phyloP scores from a whole-genome alignment of 148 eudicot genomes.

The Camellia sinensis region DNA sequence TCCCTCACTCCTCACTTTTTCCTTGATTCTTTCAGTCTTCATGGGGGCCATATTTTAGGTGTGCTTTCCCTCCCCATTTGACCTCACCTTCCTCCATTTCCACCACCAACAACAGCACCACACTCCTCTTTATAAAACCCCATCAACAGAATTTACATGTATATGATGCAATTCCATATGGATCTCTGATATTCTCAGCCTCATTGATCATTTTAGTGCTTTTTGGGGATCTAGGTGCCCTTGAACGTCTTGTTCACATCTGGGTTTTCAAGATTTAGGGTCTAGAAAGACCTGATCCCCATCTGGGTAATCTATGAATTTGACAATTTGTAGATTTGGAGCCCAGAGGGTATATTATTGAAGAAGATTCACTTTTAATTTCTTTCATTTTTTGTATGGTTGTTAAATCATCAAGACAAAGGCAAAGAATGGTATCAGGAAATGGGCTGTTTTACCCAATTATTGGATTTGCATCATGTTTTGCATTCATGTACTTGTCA shows the following conservation, averaged over 20 bases:
- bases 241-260: conserved; percentile 16
- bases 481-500: conserved; percentile 62
- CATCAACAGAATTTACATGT: not conserved
- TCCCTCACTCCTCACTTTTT: not conserved
- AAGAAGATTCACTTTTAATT: conserved; percentile 1
- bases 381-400: conserved; percentile 5
- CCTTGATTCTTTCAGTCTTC: not conserved
- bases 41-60: not conserved
- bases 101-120: not conserved
- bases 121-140: not conserved
- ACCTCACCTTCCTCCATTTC: not conserved
- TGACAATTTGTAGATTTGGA: not conserved
- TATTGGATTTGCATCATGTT: conserved; percentile 50
- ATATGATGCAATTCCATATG: not conserved
- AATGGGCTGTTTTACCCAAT: conserved; percentile 66
- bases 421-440: conserved; percentile 43
- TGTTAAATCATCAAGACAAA: conserved; percentile 21
- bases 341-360: not conserved
- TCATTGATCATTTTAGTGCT: conserved; percentile 12
- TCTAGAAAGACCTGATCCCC: conserved; percentile 10
- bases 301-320: conserved; percentile 4
- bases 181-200: not conserved
- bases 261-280: conserved; percentile 4
- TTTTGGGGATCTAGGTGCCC: conserved; percentile 29
- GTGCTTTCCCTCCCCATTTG: not conserved